phyloP scores from a whole-genome alignment of 2,329 filamentous ascomycete genomes.

The Exophiala sideris region DNA sequence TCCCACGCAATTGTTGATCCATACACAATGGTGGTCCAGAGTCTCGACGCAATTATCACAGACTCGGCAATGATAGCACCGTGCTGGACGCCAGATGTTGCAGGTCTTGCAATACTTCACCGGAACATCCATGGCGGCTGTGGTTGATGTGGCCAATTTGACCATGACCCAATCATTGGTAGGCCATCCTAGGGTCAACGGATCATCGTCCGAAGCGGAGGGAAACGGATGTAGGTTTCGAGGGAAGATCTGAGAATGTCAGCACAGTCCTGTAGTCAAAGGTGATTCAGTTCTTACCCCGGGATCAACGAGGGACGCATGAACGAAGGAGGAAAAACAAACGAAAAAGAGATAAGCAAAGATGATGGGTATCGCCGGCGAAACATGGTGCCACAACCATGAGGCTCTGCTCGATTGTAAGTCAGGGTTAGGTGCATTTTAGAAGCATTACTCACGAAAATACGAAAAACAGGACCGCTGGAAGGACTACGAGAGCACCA shows the following conservation, averaged over 20 bases:
- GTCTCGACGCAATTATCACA: conserved; percentile 98
- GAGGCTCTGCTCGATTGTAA: conserved; percentile 54
- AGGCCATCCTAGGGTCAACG: conserved; percentile 73
- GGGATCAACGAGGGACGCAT: conserved; percentile 87
- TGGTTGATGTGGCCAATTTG: conserved; percentile 68
- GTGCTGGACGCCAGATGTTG: conserved; percentile 93
- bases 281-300: conserved; percentile 62
- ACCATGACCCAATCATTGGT: conserved; percentile 94
- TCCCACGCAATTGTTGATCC: conserved; percentile 97
- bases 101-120: conserved; percentile 98
- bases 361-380: conserved; percentile 80
- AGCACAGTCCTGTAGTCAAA: not conserved
- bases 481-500: conserved; percentile 73
- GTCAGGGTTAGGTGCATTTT: conserved; percentile 24
- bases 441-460: conserved; percentile 59
- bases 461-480: conserved; percentile 76
- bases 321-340: conserved; percentile 87
- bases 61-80: conserved; percentile 91
- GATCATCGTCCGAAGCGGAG: conserved; percentile 72
- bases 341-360: conserved; percentile 92
- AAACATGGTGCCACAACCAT: conserved; percentile 82
- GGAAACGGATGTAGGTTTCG: conserved; percentile 88
- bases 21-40: conserved; percentile 96
- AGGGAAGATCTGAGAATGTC: conserved; percentile 71
- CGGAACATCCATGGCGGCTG: conserved; percentile 93